Evolutionary conservation across 2,329 filamentous ascomycete genomes (phyloP).

Genomic region (Dothistroma pini): DNA sequence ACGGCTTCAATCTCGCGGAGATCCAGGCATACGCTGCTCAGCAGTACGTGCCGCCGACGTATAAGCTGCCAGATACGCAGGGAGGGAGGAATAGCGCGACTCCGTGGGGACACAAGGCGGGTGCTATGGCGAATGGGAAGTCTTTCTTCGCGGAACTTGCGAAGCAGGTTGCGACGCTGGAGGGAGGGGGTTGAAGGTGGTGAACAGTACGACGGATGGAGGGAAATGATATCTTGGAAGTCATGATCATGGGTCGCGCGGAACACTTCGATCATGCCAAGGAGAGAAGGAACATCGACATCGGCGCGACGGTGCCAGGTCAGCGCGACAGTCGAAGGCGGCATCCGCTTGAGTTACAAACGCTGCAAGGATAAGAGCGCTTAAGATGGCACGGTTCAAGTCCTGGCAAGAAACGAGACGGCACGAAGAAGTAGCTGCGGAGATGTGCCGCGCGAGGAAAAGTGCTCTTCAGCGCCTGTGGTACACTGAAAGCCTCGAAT

Average conservation of each 20-base stretch:
- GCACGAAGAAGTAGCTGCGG: too few relatives aligned
- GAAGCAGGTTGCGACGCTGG: conserved; percentile 43
- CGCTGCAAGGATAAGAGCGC: too few relatives aligned
- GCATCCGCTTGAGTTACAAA: too few relatives aligned
- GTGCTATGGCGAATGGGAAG: conserved; percentile 44
- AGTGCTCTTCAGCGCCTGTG: too few relatives aligned
- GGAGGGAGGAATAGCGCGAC: conserved; percentile 29
- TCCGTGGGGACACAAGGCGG: conserved; percentile 40
- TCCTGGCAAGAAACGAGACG: too few relatives aligned
- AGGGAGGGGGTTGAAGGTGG: conserved; percentile 28
- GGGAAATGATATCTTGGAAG: neutral
- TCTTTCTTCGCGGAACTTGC: conserved; percentile 45
- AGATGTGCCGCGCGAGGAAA: too few relatives aligned
- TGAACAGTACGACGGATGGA: neutral
- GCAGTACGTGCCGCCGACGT: conserved; percentile 31
- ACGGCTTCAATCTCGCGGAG: conserved; percentile 44
- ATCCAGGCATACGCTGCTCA: conserved; percentile 43
- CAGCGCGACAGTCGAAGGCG: neutral
- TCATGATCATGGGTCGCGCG: neutral
- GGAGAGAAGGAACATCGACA: too few relatives aligned
- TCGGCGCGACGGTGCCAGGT: neutral
- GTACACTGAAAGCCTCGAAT: too few relatives aligned
- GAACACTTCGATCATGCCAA: too few relatives aligned
- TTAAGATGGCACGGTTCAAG: too few relatives aligned
- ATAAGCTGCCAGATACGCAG: conserved; percentile 20